Evolutionary conservation across 1,284 basidiomycete species (phyloP), one percentile per base, ranked within the genome.

Genomic region (Pseudozyma flocculosa): DNA sequence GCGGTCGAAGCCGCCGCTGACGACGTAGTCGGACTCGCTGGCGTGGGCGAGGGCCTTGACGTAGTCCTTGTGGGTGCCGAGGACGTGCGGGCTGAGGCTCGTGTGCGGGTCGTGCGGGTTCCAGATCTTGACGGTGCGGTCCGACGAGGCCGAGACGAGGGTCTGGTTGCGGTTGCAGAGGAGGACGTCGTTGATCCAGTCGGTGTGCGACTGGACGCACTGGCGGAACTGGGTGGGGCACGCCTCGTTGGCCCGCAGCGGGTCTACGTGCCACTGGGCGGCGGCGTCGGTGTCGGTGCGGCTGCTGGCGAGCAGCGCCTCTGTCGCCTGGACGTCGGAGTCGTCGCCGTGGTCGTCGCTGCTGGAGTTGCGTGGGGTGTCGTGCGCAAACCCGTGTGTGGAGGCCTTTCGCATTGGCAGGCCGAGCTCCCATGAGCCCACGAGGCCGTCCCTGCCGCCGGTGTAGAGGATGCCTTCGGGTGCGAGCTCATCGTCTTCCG

Each of bases 121-220:
- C 94, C 95, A 98, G 0, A 90, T 86, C 74, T 93, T 90, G 66
- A 99, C 83, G 15, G 92, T 92, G 10, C 92, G 90, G 78, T 98
- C 94, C 2, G 93, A 95, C 0, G 94, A 97, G 1, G 90, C 94
- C 41, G 94, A 92, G 40, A 96, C 84, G 45, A 96, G 89, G 2
- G 91, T 96, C 78, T 94, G 92, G 69, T 96, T 92, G 61, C 87
- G 83, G 75, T 96, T 94, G 80, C 90, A 93, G 14, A 98, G 83
- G 8, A 93, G 76, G 54, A 98, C 86, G 72, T 97, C 94, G 78
- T 96, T 97, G 42, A 97, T 86, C 95, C 94, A 98, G 80, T 97
- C 92, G 0, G 88, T 86, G 54, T 78, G 76, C 10, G 63, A 65
- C 37, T 75, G 70, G 14, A 78, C 59, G 21, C 64, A 73, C 38